Conservation (phyloP, 306 rosid species). For the Inga oerstediana region DNA sequence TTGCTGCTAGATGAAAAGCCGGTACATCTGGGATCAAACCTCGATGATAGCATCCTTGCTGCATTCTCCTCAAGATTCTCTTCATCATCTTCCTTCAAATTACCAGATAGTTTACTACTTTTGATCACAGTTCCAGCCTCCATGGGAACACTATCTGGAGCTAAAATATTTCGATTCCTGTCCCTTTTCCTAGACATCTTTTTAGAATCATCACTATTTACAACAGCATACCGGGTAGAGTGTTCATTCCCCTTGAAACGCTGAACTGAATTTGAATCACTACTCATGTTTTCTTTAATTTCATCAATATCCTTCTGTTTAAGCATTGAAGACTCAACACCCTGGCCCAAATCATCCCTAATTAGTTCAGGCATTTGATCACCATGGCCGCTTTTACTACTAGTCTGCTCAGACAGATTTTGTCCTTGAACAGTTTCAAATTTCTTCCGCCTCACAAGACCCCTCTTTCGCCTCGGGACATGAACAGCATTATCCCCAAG, state of each 20-base stretch:
- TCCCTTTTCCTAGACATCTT: slow-evolving; percentile 54
- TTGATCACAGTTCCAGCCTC: slow-evolving; percentile 54
- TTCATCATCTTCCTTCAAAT: slow-evolving; percentile 69
- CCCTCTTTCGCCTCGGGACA: slow-evolving; percentile 89
- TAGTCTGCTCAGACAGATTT: slow-evolving; percentile 45
- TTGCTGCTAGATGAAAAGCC: slow-evolving; percentile 69
- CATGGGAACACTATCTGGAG: slow-evolving; percentile 41
- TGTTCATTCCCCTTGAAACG: slow-evolving; percentile 50
- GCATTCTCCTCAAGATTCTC: slow-evolving; percentile 99
- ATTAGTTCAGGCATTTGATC: slow-evolving; percentile 50
- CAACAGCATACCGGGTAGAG: slow-evolving; percentile 45
- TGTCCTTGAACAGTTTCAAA: slow-evolving; percentile 39
- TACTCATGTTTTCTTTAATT: slow-evolving; percentile 47
- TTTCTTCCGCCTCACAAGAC: slow-evolving; percentile 75
- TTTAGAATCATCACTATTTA: slow-evolving; percentile 50
- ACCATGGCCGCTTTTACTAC: slow-evolving; percentile 40
- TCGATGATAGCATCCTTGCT: slow-evolving; percentile 93
- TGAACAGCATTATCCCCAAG: slow-evolving; percentile 51
- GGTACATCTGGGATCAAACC: slow-evolving; percentile 97
- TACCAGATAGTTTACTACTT: slow-evolving; percentile 48
- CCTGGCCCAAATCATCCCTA: slow-evolving; percentile 46
- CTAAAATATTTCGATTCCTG: slow-evolving; percentile 50
- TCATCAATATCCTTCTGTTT: slow-evolving; percentile 44
- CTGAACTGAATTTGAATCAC: slow-evolving; percentile 49
- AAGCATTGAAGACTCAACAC: slow-evolving; percentile 41